Conservation (phyloP, 1,284 basidiomycete genomes). For the Coriolopsis trogii region DNA sequence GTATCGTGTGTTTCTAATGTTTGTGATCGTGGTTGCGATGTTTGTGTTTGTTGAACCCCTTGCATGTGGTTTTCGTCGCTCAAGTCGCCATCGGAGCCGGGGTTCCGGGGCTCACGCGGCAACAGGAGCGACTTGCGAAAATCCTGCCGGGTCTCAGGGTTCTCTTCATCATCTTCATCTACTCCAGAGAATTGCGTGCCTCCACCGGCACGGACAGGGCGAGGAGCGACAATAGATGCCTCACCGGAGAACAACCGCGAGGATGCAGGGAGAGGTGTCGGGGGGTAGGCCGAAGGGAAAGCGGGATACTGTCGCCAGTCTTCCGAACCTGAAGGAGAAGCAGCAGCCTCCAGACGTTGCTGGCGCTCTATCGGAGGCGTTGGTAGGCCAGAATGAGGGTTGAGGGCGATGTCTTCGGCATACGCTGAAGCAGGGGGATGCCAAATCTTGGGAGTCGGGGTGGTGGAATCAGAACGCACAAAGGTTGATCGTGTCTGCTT, state of each 20-base stretch:
- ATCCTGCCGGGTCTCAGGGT: constrained; percentile 44
- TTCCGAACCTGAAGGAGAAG: constrained; percentile 7
- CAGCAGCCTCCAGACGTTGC: constrained; percentile 1
- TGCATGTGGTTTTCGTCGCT: constrained; percentile 47
- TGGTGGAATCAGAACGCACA: constrained; percentile 1
- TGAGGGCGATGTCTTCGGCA: constrained; percentile 25
- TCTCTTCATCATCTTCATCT: constrained; percentile 32
- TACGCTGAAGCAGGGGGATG: constrained; percentile 40
- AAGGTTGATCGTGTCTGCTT: constrained; percentile 17
- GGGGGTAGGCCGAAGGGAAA: constrained; percentile 52
- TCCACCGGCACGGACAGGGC: constrained; percentile 21
- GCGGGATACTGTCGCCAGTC: constrained; percentile 53
- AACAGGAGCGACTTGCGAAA: constrained; percentile 65
- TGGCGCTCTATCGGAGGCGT: constrained; percentile 29
- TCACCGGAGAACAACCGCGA: constrained; percentile 16
- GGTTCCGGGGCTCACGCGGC: constrained; percentile 58
- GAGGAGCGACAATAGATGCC: constrained; percentile 22
- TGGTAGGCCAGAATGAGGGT: constrained; percentile 22
- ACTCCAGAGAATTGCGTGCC: constrained; percentile 32
- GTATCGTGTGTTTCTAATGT: constrained; percentile 24
- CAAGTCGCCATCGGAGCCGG: constrained; percentile 59
- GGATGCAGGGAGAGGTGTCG: constrained; percentile 24
- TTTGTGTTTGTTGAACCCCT: constrained; percentile 32
- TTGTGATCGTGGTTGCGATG: constrained; percentile 6
- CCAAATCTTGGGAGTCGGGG: constrained; percentile 40